phyloP scores from a whole-genome alignment of 1,284 basidiomycete species.

The Malassezia globosa region DNA sequence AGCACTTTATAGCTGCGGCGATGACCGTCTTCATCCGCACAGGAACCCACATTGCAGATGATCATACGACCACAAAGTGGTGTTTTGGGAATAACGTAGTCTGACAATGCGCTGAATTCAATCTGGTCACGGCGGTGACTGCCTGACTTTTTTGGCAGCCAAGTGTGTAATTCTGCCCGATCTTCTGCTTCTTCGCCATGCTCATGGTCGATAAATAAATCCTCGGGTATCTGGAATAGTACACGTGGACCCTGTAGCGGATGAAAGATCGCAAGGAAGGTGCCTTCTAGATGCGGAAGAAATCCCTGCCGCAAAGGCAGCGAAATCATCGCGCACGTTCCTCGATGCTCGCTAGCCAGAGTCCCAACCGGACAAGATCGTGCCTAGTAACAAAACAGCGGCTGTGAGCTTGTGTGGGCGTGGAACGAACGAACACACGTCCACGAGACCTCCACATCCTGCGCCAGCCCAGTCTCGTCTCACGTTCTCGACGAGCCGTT shows the following conservation, averaged over 20 bases:
- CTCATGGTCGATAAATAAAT: conserved; percentile 53
- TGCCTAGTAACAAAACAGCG: too few relatives aligned
- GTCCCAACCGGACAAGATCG: too few relatives aligned
- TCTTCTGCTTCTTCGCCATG: conserved; percentile 4
- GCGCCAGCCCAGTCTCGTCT: too few relatives aligned
- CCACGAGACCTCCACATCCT: too few relatives aligned
- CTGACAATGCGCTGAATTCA: conserved; percentile 78
- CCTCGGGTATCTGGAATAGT: conserved; percentile 78
- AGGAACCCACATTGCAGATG: conserved; percentile 47
- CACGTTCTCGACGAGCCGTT: too few relatives aligned
- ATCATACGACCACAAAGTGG: conserved; percentile 79
- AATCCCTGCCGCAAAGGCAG: conserved; percentile 16
- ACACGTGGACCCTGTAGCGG: conserved; percentile 69
- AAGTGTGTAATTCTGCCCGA: too few relatives aligned
- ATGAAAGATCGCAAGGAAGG: conserved; percentile 80
- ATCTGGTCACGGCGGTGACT: conserved; percentile 44
- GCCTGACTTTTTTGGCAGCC: conserved; percentile 38
- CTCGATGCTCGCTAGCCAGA: too few relatives aligned
- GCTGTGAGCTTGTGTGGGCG: too few relatives aligned
- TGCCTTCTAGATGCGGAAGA: conserved; percentile 60
- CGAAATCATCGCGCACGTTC: background rate
- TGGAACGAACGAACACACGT: too few relatives aligned
- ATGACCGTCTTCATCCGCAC: background rate
- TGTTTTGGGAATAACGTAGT: conserved; percentile 82
- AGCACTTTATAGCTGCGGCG: conserved; percentile 36